A percentile compares a stretch with the other conserved stretches of the same genome.
These are phyloP conservation scores for Verticillium nubilum DNA, from an alignment of 2,329 filamentous ascomycete species.

Conservation along the genomic window DNA sequence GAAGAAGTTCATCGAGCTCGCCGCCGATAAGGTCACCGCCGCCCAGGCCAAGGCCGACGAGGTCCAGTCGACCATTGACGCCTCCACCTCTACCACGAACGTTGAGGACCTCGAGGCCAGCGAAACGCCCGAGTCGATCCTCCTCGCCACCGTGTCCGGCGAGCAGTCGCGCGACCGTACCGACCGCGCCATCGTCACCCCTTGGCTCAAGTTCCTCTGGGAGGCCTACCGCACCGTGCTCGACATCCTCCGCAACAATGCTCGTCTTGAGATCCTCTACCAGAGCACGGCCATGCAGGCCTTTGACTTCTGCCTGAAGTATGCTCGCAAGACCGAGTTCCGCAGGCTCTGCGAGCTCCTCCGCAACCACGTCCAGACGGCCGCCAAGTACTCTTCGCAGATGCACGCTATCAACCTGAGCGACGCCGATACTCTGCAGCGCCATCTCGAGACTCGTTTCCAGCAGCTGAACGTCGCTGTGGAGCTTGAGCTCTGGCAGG, in stretches of 20 bases:
- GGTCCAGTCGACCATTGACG: constrained; percentile 82
- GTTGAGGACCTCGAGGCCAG: constrained; percentile 94
- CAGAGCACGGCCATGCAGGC: constrained; percentile 97
- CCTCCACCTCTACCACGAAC: constrained; percentile 63
- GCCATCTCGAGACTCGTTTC: constrained; percentile 95
- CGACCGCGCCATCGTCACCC: constrained; percentile 95
- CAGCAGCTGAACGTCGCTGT: constrained; percentile 98
- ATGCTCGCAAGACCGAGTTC: constrained; percentile 98
- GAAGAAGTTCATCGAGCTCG: constrained; percentile 96
- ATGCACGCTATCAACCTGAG: constrained; percentile 99
- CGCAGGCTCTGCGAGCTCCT: constrained; percentile 96
- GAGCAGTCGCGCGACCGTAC: constrained; percentile 97
- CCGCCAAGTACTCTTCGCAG: constrained; percentile 97
- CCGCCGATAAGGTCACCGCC: constrained; percentile 91
- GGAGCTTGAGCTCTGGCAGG: constrained; percentile 97
- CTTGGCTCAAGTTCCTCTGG: constrained; percentile 99
- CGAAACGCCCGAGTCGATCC: constrained; percentile 96
- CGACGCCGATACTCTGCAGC: constrained; percentile 93
- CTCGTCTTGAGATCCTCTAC: constrained; percentile 93
- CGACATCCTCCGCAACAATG: constrained; percentile 98
- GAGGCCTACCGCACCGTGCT: constrained; percentile 98
- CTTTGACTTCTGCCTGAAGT: constrained; percentile 98
- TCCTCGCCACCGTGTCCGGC: constrained; percentile 94
- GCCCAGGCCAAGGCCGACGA: constrained; percentile 96
- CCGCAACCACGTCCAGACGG: constrained; percentile 97